Percentiles rank a stretch among this genome's conserved stretches.
phyloP scores from a whole-genome alignment of 2,329 filamentous ascomycete genomes.

The Nemania bipapillata region DNA sequence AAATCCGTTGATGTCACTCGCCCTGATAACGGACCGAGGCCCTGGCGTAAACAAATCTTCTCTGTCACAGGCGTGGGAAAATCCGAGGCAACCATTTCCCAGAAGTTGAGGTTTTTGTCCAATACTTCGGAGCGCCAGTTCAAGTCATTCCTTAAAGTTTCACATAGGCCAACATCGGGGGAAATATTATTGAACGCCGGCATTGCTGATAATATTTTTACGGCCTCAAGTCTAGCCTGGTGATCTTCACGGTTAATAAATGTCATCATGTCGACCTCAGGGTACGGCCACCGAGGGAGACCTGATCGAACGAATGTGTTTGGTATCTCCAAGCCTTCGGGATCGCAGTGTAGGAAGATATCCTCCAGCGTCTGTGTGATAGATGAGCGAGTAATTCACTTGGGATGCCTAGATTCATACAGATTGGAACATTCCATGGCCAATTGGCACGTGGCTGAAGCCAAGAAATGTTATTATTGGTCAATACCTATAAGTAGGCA shows the following conservation, averaged over 20 bases:
- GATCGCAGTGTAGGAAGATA: conserved; percentile 25
- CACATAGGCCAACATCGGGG: conserved; percentile 7
- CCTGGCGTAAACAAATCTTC: conserved; percentile 16
- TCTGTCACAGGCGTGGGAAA: conserved; percentile 14
- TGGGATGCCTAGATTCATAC: not conserved
- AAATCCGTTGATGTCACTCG: conserved; percentile 15
- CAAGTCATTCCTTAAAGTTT: conserved; percentile 14
- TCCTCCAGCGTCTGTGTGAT: conserved; percentile 23
- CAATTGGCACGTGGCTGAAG: conserved; percentile 23
- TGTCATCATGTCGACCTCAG: conserved; percentile 29
- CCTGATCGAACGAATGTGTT: conserved; percentile 19
- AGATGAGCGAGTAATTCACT: not conserved
- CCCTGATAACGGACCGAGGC: conserved; percentile 8
- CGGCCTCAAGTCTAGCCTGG: conserved; percentile 1
- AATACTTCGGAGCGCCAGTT: conserved; percentile 17
- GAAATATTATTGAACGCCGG: not conserved
- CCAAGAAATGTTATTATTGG: not conserved
- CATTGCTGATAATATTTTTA: conserved; percentile 12
- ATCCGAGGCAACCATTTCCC: conserved; percentile 21
- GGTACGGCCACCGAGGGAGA: conserved; percentile 19
- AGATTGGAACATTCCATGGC: conserved; percentile 26
- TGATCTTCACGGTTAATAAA: conserved; percentile 26
- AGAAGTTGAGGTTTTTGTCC: conserved; percentile 16
- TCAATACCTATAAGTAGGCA: not conserved
- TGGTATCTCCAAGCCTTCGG: conserved; percentile 1